phyloP scores from a whole-genome alignment of 495 filamentous ascomycete genomes.

The Aspergillus funiculosus region DNA sequence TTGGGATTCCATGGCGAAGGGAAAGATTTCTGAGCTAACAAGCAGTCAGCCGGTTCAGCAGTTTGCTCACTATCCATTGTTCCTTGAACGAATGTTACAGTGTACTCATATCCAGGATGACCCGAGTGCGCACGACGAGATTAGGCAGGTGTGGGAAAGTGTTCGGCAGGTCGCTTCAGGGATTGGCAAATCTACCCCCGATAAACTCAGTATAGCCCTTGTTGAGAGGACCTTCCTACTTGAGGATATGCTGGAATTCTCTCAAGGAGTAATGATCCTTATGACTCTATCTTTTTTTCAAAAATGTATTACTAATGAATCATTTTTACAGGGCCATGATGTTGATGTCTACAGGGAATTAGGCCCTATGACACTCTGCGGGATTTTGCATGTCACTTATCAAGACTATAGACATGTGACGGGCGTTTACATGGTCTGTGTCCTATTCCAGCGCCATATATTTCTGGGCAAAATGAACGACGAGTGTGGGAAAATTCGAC shows the following conservation, averaged over 20 bases:
- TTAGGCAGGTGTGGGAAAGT: slow-evolving; percentile 65
- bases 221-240: slow-evolving; percentile 49
- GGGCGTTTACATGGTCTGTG: slow-evolving; percentile 80
- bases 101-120: slow-evolving; percentile 80
- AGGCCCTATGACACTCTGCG: slow-evolving; percentile 79
- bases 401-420: slow-evolving; percentile 57
- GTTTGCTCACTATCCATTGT: slow-evolving; percentile 84
- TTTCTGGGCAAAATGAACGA: slow-evolving; percentile 65
- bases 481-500: slow-evolving; percentile 56
- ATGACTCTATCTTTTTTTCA: neutral
- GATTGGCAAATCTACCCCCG: slow-evolving; percentile 68
- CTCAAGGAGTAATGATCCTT: slow-evolving; percentile 53
- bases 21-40: slow-evolving; percentile 12
- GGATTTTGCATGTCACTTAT: slow-evolving; percentile 81
- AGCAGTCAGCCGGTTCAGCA: slow-evolving; percentile 76
- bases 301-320: slow-evolving; percentile 4
- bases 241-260: slow-evolving; percentile 56
- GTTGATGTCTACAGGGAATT: slow-evolving; percentile 61
- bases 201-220: slow-evolving; percentile 35
- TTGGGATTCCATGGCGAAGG: neutral
- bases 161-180: slow-evolving; percentile 65
- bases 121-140: slow-evolving; percentile 68
- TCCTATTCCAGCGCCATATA: slow-evolving; percentile 78
- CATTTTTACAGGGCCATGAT: slow-evolving; percentile 28
- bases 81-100: slow-evolving; percentile 76